Percentiles rank a stretch among this genome's conserved stretches.
These are phyloP conservation scores for Venturia carpophila DNA, from an alignment of 2,329 filamentous ascomycete species.

Conservation along the genomic window DNA sequence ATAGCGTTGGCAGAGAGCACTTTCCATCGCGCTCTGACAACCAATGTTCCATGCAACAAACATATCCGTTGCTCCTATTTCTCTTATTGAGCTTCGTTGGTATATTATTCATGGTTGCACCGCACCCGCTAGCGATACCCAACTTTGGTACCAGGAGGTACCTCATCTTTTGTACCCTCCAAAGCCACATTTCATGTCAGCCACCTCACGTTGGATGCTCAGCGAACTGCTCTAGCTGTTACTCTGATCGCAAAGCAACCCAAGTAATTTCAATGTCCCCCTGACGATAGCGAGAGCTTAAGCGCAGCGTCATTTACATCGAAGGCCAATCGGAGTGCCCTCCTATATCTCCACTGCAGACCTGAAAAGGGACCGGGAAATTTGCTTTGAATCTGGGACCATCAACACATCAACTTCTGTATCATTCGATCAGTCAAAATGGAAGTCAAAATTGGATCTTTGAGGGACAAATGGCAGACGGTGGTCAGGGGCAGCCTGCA, in stretches of 20 bases:
- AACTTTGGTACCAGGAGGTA: not conserved
- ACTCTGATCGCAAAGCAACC: not conserved
- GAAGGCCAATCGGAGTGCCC: not conserved
- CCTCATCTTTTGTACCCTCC: too few relatives aligned
- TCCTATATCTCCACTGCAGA: not conserved
- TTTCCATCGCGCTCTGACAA: not conserved
- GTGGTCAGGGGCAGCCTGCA: slow-evolving; percentile 27
- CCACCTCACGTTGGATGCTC: not conserved
- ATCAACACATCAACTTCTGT: not conserved
- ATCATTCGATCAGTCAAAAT: not conserved
- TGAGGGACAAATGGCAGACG: not conserved
- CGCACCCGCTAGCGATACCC: not conserved
- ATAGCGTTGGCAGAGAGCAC: not conserved
- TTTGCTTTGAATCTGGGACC: not conserved
- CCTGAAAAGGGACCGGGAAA: not conserved
- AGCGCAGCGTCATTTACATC: not conserved
- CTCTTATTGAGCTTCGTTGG: not conserved
- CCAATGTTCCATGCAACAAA: not conserved
- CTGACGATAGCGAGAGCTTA: not conserved
- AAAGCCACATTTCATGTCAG: too few relatives aligned
- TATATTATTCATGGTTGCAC: not conserved
- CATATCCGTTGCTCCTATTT: not conserved
- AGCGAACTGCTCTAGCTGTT: not conserved
- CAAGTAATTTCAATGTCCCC: too few relatives aligned
- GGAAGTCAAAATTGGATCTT: not conserved